Percentiles rank a stretch among this genome's conserved stretches.
These are phyloP conservation scores for Thymus quinquecostatus DNA, from an alignment of 257 asterid species.

Conservation along the genomic window DNA sequence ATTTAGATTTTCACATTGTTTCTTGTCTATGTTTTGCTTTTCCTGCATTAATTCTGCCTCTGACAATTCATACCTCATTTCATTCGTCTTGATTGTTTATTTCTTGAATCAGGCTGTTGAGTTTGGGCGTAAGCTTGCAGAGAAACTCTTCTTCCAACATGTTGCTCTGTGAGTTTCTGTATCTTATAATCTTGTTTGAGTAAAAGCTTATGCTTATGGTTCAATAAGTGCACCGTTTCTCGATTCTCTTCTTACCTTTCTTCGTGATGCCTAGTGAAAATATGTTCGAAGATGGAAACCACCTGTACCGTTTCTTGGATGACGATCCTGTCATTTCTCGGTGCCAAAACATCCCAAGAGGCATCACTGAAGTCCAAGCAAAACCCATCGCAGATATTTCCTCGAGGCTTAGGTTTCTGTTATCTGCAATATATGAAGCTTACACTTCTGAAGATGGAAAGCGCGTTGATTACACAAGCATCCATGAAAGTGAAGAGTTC, in stretches of 20 bases:
- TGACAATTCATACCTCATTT: slow-evolving; percentile 13
- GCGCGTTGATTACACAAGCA: slow-evolving; percentile 78
- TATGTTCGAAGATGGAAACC: slow-evolving; percentile 74
- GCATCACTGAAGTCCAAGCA: slow-evolving; percentile 78
- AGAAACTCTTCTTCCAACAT: slow-evolving; percentile 67
- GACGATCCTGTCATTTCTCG: slow-evolving; percentile 74
- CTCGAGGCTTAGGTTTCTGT: slow-evolving; percentile 65
- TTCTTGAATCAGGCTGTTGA: slow-evolving; percentile 72
- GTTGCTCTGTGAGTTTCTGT: slow-evolving; percentile 70
- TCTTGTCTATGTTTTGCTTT: too few species aligned
- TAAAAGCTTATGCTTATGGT: background rate
- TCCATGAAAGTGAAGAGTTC: slow-evolving; percentile 93
- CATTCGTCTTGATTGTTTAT: slow-evolving; percentile 19
- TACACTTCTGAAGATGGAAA: slow-evolving; percentile 77
- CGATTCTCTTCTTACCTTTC: slow-evolving; percentile 28
- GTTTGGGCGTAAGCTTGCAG: slow-evolving; percentile 80
- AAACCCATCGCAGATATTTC: slow-evolving; percentile 81
- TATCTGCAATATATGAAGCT: slow-evolving; percentile 76
- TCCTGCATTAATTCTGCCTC: slow-evolving; percentile 3
- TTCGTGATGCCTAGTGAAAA: slow-evolving; percentile 55
- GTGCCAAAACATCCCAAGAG: slow-evolving; percentile 89
- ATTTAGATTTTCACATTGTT: background rate
- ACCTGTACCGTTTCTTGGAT: slow-evolving; percentile 84
- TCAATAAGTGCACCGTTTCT: background rate
- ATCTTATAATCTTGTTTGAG: slow-evolving; percentile 1